A percentile compares a stretch with the other conserved stretches of the same genome.
These are phyloP conservation scores for Aspergillus sp. DNA, from an alignment of 2,329 filamentous ascomycete species.

Conservation along the genomic window DNA sequence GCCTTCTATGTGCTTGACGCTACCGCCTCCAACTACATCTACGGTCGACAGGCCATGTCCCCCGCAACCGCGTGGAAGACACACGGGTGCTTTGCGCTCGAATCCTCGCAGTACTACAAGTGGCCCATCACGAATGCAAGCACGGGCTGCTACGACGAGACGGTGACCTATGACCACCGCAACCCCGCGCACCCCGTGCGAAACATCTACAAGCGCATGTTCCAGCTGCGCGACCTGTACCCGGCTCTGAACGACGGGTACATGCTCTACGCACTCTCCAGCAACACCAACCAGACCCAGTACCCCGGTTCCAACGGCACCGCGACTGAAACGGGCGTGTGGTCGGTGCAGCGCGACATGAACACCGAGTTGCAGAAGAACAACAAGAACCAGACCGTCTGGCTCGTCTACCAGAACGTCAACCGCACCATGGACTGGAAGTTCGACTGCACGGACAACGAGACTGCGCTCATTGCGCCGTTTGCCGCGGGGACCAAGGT, in stretches of 20 bases:
- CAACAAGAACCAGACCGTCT: conserved; percentile 51
- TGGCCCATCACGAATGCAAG: conserved; percentile 61
- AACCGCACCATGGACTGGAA: conserved; percentile 56
- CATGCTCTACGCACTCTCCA: conserved; percentile 59
- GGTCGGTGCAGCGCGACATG: conserved; percentile 60
- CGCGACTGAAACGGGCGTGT: conserved; percentile 63
- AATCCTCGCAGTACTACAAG: conserved; percentile 61
- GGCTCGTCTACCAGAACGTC: conserved; percentile 51
- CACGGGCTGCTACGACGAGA: conserved; percentile 61
- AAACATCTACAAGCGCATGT: conserved; percentile 66
- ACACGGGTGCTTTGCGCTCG: conserved; percentile 65
- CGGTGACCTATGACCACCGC: conserved; percentile 63
- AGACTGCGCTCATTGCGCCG: conserved; percentile 59
- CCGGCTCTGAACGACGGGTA: conserved; percentile 66
- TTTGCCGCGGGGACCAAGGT: conserved; percentile 60
- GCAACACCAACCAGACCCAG: conserved; percentile 56
- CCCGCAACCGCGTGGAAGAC: conserved; percentile 65
- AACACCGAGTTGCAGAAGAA: conserved; percentile 57
- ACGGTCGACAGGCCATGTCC: conserved; percentile 66
- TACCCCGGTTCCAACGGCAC: conserved; percentile 58
- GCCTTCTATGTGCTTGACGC: conserved; percentile 67
- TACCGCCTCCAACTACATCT: conserved; percentile 67
- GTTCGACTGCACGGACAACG: conserved; percentile 59
- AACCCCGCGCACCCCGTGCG: conserved; percentile 65
- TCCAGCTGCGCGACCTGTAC: conserved; percentile 61